Conservation (phyloP, 116 monocot genomes). For the Iris pallida region DNA sequence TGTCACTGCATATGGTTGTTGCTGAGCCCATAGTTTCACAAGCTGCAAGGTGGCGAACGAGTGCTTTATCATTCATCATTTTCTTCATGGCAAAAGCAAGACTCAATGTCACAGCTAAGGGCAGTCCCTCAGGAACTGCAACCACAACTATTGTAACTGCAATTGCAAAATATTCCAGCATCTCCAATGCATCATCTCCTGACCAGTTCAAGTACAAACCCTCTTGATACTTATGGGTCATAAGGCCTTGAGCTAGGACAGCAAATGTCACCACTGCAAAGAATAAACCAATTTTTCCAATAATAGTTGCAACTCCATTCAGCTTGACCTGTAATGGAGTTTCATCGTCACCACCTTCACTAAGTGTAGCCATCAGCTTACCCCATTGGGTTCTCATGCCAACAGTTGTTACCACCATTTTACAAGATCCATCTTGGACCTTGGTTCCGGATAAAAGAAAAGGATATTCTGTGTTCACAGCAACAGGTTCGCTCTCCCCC, state of each 20-base stretch:
- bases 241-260: slow-evolving; percentile 48
- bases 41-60: slow-evolving; percentile 69
- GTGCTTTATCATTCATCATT: slow-evolving; percentile 83
- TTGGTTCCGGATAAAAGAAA: slow-evolving; percentile 82
- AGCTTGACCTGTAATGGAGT: slow-evolving; percentile 76
- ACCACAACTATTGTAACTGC: slow-evolving; percentile 85
- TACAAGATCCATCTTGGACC: slow-evolving; percentile 71
- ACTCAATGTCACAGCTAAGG: slow-evolving; percentile 72
- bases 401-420: slow-evolving; percentile 78
- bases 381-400: slow-evolving; percentile 90
- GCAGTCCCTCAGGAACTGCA: slow-evolving; percentile 82
- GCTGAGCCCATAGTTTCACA: slow-evolving; percentile 76
- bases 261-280: slow-evolving; percentile 72
- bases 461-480: slow-evolving; percentile 48
- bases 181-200: slow-evolving; percentile 50
- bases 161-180: slow-evolving; percentile 68
- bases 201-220: slow-evolving; percentile 53
- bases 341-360: slow-evolving; percentile 73
- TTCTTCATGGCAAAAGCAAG: slow-evolving; percentile 92
- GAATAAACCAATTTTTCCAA: slow-evolving; percentile 71
- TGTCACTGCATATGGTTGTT: slow-evolving; percentile 65
- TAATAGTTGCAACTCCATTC: slow-evolving; percentile 69
- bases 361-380: slow-evolving; percentile 63
- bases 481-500: slow-evolving; percentile 69
- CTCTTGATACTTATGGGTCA: slow-evolving; percentile 37